Evolutionary conservation across 1,284 basidiomycete species (phyloP), one percentile per base, ranked within the genome.

Genomic region (Puccinia hordei): DNA sequence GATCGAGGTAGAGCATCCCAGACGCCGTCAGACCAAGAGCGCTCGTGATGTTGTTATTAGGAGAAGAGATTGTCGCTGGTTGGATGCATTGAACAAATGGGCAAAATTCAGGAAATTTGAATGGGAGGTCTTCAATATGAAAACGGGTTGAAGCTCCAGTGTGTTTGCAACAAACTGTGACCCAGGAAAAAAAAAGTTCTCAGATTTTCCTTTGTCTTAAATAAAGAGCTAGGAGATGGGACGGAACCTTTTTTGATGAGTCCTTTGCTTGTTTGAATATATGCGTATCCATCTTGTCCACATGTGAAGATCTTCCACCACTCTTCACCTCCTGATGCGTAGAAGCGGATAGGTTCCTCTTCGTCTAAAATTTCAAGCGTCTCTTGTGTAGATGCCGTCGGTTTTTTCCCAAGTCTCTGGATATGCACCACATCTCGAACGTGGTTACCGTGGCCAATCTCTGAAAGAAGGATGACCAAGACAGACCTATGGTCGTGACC

Each of bases 61-160:
- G 86, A 83, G 19, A 85, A 85, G 77, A 87, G n/a, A 6, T 82
- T 30, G 22, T 74, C 41, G 17, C 66, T 46, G 24, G 38, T 19
- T 6, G 59, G 53, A 41, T 87, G 78, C 69, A 85, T 82, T 82
- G 87, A 85, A 44, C 88, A 84, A 74, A 87, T 86, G 51, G 89
- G 86, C 83, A 92, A 83, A 90, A 90, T 80, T 90, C 89, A 0
- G 89, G 88, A 83, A 93, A 89, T 4, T 85, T 83, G 13, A 88
- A 86, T 3, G 88, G 82, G 1, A 85, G 78, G 35, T 3, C 76
- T 82, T 33, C 82, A 81, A 12, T 81, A 35, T 30, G 81, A 79
- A 33, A 82, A 30, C 44, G 81, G 80, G 33, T 78, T 79, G 33
- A 81, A 77, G 13, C 80, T 79, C 9, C 82, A 78, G 30, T 81